Base-by-base conservation (phyloP, 306 rosid genomes). In the Calophaca sinica region DNA sequence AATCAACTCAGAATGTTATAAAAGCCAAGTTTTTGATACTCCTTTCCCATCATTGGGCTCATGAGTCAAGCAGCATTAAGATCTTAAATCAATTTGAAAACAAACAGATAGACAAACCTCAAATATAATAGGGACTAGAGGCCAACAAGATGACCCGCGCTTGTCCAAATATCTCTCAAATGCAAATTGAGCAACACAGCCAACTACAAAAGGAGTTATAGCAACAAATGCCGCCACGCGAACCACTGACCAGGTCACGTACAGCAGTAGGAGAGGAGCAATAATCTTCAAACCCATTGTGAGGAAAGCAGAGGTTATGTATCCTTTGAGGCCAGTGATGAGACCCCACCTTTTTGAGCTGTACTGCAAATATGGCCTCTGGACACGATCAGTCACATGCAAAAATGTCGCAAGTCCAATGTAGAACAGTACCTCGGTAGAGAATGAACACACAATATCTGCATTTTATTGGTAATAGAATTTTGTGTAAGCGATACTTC, bases 301-400 rank as follows among this genome's bases (percentile, higher is more conserved):
- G 62, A 90, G 60, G 73, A 88, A 85, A 35, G 89, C 89, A 9
- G 96, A 74, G 60, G 79, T 46, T 76, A 94, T 54, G 85, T 91
- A 91, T 76, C 98, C 98, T 82, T 82, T 88, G 57, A 94, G 89
- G 82, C 97, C 97, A 29, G 97, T 94, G 64, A 94, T 88, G 75
- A 94, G 93, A 80, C 97, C 84, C 98, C 98, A 94, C 74, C 93
- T 94, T 83, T 81, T 94, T 15, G 98, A 1, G 83, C 96, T 94
- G 88, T 83, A 94, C 65, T 90, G 80, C 77, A 94, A 77, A 86
- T 90, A 94, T 10, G 97, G 98, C 82, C 82, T 91, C 83, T 92
- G 97, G 59, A 94, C 93, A n/a, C 36, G 83, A 54, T 92, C 96
- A 5, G 86, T 86, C 75, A 94, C 91, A 10, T 61, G 76, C 74